A percentile compares a stretch with the other conserved stretches of the same genome.
Evolutionary conservation across 2,329 filamentous ascomycete genomes (phyloP).

Genomic region (Ambrosiella xylebori): DNA sequence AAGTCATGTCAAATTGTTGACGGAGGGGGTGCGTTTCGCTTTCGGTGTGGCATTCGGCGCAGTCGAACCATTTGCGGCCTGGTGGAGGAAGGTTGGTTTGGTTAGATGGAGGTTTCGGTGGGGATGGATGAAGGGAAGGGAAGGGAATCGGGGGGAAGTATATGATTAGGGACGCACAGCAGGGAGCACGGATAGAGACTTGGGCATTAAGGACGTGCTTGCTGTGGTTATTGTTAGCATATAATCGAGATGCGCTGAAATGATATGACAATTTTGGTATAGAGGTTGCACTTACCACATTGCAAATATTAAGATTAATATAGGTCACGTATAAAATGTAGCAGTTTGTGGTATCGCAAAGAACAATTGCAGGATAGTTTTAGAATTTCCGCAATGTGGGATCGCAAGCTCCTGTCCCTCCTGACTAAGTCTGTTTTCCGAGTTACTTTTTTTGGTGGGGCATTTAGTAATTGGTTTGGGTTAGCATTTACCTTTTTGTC

Average conservation of each 20-base stretch:
- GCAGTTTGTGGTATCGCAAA: neutral
- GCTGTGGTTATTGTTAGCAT: conserved; percentile 31
- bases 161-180: conserved; percentile 45
- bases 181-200: conserved; percentile 86
- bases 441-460: neutral
- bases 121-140: neutral
- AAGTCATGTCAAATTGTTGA: conserved; percentile 73
- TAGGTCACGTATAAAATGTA: neutral
- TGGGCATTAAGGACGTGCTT: conserved; percentile 98
- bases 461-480: neutral
- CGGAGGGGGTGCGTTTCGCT: conserved; percentile 58
- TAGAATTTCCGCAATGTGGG: neutral
- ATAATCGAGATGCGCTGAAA: conserved; percentile 10
- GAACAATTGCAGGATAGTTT: neutral
- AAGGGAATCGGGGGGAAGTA: neutral
- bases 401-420: neutral
- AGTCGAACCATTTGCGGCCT: conserved; percentile 98
- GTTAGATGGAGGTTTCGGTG: neutral
- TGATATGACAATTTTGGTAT: neutral
- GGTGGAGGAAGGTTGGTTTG: neutral
- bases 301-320: neutral
- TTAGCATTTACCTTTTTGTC: neutral
- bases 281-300: conserved; percentile 23
- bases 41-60: conserved; percentile 82
- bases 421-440: neutral